Evolutionary conservation across 371 early-diverging fungal species (phyloP), one percentile per base, ranked within the genome.

Genomic region (Batkoa obscura): DNA sequence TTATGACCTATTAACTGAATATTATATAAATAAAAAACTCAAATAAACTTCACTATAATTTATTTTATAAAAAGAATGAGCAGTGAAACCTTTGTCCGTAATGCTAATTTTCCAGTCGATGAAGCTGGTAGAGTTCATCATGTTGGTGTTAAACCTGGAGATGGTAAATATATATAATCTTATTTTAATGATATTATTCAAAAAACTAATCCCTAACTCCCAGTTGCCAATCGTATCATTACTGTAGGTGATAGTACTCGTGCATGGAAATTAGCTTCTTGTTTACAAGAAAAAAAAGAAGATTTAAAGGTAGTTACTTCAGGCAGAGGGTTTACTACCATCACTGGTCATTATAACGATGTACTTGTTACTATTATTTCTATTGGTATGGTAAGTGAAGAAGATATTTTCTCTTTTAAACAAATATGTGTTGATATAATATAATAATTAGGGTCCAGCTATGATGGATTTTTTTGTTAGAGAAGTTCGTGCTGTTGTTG

Each of bases 391-490:
- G 65, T 64, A 58, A 13, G 46, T 39, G 2, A 10, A 31, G n/a
- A 41, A 43, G 35, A 42, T 59, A n/a, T 57, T 50, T 43, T 41
- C 35, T 17, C 23, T 13, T 6, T 48, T 23, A 23, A 23, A 23
- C 23, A 23, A 23, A 23, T 23, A 23, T 23, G 73, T 23, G 23
- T 23, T 23, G 23, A 23, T 23, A 23, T 23, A 23, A 23, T 23
- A 23, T 23, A 23, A 23, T 23, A 23, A 23, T 30, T 78, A 79
- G 84, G 94, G 95, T 38, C 66, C 76, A 8, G 64, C 84, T 1
- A 91, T 90, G 88, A 87, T 90, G 84, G 95, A 94, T 66, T 88
- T 94, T 60, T 83, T 94, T 59, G 79, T 95, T 12, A 77, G 96
- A 31, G 96, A 95, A 65, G 72, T 79, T 31, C 77, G 96, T 42